Percentiles rank a stretch among this genome's conserved stretches.
Evolutionary conservation across 148 eudicot genomes (phyloP).

Genomic region (Rhododendron vialii): DNA sequence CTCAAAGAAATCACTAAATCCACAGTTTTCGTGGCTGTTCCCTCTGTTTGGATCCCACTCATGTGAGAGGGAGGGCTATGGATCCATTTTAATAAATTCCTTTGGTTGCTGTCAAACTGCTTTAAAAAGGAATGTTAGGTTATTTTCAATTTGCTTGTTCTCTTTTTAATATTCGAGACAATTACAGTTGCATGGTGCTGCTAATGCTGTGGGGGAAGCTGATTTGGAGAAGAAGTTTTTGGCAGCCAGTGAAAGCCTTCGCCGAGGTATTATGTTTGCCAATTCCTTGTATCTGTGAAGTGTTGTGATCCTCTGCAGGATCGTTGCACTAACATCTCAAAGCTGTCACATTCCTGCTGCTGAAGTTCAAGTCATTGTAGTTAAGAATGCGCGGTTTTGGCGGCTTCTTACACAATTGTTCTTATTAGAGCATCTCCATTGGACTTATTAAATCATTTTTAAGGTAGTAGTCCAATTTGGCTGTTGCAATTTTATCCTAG

Average conservation of each 20-base stretch:
- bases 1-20: not conserved
- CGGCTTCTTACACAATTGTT: not conserved
- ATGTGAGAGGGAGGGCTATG: not conserved
- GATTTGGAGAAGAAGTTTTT: conserved; percentile 75
- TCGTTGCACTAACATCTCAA: not conserved
- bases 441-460: not conserved
- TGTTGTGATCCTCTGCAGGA: not conserved
- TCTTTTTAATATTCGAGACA: not conserved
- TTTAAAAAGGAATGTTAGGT: not conserved
- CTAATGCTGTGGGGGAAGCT: conserved; percentile 88
- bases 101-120: not conserved
- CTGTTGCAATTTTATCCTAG: not conserved
- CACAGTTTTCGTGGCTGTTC: not conserved
- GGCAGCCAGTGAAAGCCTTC: conserved; percentile 84
- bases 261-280: conserved; percentile 98
- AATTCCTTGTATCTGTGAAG: conserved; percentile 76
- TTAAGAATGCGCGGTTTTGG: not conserved
- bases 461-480: not conserved
- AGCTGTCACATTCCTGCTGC: not conserved
- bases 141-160: not conserved
- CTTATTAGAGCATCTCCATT: not conserved
- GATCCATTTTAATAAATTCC: not conserved
- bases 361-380: not conserved
- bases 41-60: not conserved
- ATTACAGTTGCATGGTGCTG: conserved; percentile 76